Conservation (phyloP, 306 rosid genomes). For the Dryas drummondii region DNA sequence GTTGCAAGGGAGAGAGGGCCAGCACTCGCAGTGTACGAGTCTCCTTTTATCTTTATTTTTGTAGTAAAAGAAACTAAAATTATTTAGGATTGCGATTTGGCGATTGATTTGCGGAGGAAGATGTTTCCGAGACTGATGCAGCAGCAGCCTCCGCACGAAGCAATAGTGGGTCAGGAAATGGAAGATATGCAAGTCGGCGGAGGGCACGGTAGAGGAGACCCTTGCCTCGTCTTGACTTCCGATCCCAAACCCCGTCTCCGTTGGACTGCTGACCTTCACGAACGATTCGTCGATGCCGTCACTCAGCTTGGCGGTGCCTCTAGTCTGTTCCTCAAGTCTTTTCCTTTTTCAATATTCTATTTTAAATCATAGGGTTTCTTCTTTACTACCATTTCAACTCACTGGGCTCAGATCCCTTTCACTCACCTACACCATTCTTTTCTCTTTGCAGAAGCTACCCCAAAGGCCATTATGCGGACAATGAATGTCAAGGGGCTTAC, state of each 20-base stretch:
- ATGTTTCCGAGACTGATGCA: conserved; percentile 81
- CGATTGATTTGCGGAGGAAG: background rate
- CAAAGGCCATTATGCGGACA: conserved; percentile 97
- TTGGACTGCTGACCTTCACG: conserved; percentile 97
- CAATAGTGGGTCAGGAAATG: conserved; percentile 31
- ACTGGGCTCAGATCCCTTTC: background rate
- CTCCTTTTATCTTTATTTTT: background rate
- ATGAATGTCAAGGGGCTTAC: conserved; percentile 99
- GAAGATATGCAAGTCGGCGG: conserved; percentile 51
- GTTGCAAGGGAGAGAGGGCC: no score
- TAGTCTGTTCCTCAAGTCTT: conserved; percentile 40
- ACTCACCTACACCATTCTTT: background rate
- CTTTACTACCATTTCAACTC: background rate
- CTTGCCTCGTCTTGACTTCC: conserved; percentile 88
- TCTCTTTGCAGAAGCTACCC: conserved; percentile 81
- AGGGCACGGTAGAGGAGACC: conserved; percentile 48
- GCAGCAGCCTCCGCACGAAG: conserved; percentile 38
- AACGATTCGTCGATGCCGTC: conserved; percentile 91
- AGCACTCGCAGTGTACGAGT: background rate
- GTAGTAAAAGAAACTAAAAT: no score
- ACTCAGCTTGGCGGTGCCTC: conserved; percentile 93
- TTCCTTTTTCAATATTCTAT: background rate
- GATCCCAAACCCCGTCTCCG: conserved; percentile 99
- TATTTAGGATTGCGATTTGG: no score
- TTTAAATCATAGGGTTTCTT: no score